Evolutionary conservation across 495 filamentous ascomycete species (phyloP).

Genomic region (Aspergillus ostianus): DNA sequence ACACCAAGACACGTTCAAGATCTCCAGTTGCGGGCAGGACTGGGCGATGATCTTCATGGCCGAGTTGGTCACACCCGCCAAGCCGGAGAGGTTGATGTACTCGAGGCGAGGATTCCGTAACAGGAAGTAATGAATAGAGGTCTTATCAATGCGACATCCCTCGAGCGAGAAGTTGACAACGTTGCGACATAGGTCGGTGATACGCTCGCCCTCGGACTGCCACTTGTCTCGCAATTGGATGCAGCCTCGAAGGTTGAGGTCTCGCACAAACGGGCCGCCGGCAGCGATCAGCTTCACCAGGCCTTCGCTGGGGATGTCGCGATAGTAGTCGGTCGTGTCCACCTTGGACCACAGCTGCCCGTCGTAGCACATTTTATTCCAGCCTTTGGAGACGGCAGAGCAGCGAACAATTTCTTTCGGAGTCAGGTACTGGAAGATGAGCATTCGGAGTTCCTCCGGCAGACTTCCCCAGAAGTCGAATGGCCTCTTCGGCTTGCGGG

Average conservation of each 20-base stretch:
- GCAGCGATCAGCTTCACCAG: slow-evolving; percentile 80
- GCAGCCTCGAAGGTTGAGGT: slow-evolving; percentile 82
- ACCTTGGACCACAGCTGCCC: slow-evolving; percentile 88
- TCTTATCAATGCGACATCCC: slow-evolving; percentile 80
- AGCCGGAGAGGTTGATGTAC: slow-evolving; percentile 80
- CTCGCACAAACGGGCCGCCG: slow-evolving; percentile 84
- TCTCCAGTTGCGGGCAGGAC: slow-evolving; percentile 76
- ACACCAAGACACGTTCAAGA: slow-evolving; percentile 91
- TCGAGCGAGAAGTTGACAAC: slow-evolving; percentile 84
- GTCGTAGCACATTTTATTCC: slow-evolving; percentile 87
- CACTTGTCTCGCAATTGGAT: slow-evolving; percentile 77
- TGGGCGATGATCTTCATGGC: slow-evolving; percentile 85
- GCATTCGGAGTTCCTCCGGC: slow-evolving; percentile 77
- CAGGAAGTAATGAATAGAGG: slow-evolving; percentile 76
- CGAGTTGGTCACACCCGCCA: slow-evolving; percentile 75
- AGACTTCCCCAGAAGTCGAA: slow-evolving; percentile 79
- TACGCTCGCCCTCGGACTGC: slow-evolving; percentile 60
- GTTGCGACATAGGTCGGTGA: slow-evolving; percentile 80
- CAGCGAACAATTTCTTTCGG: slow-evolving; percentile 82
- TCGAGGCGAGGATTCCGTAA: slow-evolving; percentile 72
- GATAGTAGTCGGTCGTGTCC: slow-evolving; percentile 84
- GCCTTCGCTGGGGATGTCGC: slow-evolving; percentile 76
- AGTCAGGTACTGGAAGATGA: slow-evolving; percentile 70
- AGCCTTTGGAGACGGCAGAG: slow-evolving; percentile 75
- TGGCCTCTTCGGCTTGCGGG: slow-evolving; percentile 36